Percentiles rank a stretch among this genome's conserved stretches.
phyloP scores from a whole-genome alignment of 208 protist species.

The Leishmania tarentolae region DNA sequence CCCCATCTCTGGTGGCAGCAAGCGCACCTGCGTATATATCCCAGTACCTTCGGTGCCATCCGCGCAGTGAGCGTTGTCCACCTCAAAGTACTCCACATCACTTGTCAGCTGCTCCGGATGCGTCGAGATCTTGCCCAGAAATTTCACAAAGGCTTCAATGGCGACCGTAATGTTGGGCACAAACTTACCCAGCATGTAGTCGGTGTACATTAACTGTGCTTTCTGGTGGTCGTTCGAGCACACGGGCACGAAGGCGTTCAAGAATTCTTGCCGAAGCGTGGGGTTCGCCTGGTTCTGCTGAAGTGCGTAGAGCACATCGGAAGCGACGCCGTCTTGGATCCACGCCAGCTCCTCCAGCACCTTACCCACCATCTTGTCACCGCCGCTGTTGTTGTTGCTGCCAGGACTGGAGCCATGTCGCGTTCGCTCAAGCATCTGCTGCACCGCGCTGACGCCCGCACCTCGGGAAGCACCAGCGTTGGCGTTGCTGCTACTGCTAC shows the following conservation, averaged over 20 bases:
- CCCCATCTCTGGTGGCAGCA: slow-evolving; percentile 69
- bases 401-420: neutral
- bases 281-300: slow-evolving; percentile 66
- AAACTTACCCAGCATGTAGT: slow-evolving; percentile 81
- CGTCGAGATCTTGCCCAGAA: slow-evolving; percentile 56
- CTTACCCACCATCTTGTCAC: slow-evolving; percentile 66
- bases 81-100: slow-evolving; percentile 50
- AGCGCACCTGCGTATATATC: slow-evolving; percentile 63
- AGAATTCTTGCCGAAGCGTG: slow-evolving; percentile 76
- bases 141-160: slow-evolving; percentile 75
- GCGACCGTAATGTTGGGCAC: slow-evolving; percentile 85
- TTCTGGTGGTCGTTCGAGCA: slow-evolving; percentile 57
- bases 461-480: slow-evolving; percentile 22
- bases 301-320: slow-evolving; percentile 82
- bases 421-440: slow-evolving; percentile 15
- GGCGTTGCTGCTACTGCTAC: slow-evolving; percentile 7
- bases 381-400: slow-evolving; percentile 7
- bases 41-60: slow-evolving; percentile 29
- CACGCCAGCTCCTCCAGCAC: slow-evolving; percentile 74
- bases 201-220: slow-evolving; percentile 56
- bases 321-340: slow-evolving; percentile 71
- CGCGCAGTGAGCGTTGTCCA: slow-evolving; percentile 23
- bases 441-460: slow-evolving; percentile 12
- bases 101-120: slow-evolving; percentile 34
- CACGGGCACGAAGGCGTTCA: slow-evolving; percentile 73